Percentiles rank a stretch among this genome's conserved stretches.
Conservation (phyloP, 1,284 basidiomycete genomes). For the Irpex rosettiformis region DNA sequence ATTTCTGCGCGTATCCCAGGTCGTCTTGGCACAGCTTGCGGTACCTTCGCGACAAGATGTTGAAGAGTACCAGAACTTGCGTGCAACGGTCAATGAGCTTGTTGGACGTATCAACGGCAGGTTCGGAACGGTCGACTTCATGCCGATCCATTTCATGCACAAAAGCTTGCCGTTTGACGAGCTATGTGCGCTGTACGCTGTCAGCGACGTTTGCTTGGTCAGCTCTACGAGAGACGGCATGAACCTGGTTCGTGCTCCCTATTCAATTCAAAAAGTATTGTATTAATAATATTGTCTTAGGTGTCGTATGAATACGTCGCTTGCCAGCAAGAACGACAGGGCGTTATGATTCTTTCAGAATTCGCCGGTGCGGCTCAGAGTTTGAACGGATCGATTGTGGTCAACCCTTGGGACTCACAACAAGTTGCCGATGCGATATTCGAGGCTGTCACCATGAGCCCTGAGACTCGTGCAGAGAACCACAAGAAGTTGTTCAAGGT, state of each 20-base stretch:
- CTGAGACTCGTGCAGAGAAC: slow-evolving; percentile 81
- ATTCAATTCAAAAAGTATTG: not conserved
- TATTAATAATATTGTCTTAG: slow-evolving; percentile 38
- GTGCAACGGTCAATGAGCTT: slow-evolving; percentile 95
- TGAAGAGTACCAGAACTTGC: slow-evolving; percentile 97
- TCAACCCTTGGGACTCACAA: slow-evolving; percentile 96
- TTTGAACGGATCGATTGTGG: slow-evolving; percentile 89
- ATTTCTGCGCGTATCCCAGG: slow-evolving; percentile 41
- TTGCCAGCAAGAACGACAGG: slow-evolving; percentile 89
- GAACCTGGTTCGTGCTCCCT: slow-evolving; percentile 77
- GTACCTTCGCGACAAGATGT: slow-evolving; percentile 98
- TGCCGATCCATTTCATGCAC: slow-evolving; percentile 99
- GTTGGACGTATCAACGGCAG: slow-evolving; percentile 98
- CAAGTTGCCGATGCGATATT: slow-evolving; percentile 96
- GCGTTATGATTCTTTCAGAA: slow-evolving; percentile 97
- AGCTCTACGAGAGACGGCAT: slow-evolving; percentile 96
- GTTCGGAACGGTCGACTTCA: slow-evolving; percentile 97
- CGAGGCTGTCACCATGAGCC: slow-evolving; percentile 88
- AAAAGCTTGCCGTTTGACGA: slow-evolving; percentile 93
- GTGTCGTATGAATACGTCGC: slow-evolving; percentile 99
- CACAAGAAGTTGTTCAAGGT: slow-evolving; percentile 91
- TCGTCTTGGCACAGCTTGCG: slow-evolving; percentile 94
- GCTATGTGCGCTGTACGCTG: slow-evolving; percentile 93
- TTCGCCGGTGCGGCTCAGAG: slow-evolving; percentile 98
- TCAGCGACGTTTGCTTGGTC: slow-evolving; percentile 95